Conservation (phyloP, 2,329 filamentous ascomycete genomes). For the Colletotrichum aenigma region DNA sequence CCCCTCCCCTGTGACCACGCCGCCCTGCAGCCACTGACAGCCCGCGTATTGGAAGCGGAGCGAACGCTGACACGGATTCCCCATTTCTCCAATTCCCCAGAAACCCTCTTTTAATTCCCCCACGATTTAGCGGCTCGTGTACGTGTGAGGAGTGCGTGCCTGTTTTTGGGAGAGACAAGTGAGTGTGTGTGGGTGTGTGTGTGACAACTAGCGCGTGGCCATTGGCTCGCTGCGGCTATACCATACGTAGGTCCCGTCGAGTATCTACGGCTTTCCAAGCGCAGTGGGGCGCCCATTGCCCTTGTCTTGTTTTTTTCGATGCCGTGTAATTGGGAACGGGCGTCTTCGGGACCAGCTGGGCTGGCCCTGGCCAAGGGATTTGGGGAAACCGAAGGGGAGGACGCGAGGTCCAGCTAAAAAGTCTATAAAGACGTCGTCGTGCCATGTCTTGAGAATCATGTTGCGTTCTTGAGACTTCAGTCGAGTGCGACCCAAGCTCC, state of each 20-base stretch:
- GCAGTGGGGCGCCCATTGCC: neutral
- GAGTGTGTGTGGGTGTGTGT: neutral
- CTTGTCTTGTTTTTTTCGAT: neutral
- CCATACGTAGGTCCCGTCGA: neutral
- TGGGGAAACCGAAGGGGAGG: neutral
- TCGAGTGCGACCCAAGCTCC: neutral
- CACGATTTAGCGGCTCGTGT: constrained; percentile 5
- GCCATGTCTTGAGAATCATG: neutral
- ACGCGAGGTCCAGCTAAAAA: neutral
- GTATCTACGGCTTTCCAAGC: neutral
- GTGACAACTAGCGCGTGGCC: neutral
- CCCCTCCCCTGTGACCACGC: neutral
- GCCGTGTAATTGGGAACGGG: neutral
- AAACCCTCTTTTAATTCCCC: constrained; percentile 8
- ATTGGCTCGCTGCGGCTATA: neutral
- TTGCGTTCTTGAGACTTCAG: neutral
- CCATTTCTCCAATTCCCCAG: neutral
- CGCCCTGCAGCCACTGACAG: neutral
- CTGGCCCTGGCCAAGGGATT: neutral
- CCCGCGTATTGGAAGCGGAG: neutral
- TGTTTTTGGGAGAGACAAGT: neutral
- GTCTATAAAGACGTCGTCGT: constrained; percentile 15
- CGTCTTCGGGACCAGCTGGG: neutral
- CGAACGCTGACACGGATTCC: neutral
- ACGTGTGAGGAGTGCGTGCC: neutral